Percentiles rank a stretch among this genome's conserved stretches.
These are phyloP conservation scores for Cicer chorassanicum DNA, from an alignment of 306 rosid species.

Conservation along the genomic window DNA sequence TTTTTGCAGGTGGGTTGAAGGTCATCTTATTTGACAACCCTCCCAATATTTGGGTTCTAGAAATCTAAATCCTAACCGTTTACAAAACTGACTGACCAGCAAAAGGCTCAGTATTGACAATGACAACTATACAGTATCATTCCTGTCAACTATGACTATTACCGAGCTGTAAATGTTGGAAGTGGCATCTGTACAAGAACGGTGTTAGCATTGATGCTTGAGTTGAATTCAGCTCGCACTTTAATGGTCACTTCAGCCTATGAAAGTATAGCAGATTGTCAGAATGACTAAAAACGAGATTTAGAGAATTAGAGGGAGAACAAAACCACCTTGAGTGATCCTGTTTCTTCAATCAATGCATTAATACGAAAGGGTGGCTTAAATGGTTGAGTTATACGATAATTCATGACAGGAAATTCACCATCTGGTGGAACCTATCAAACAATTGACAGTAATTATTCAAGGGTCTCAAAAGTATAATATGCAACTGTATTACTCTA, in stretches of 20 bases:
- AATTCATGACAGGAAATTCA: conserved; percentile 96
- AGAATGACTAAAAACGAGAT: conserved; percentile 34
- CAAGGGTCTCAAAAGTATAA: conserved; percentile 25
- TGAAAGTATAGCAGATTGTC: conserved; percentile 33
- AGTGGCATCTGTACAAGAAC: conserved; percentile 80
- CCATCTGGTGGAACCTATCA: conserved; percentile 87
- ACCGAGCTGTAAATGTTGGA: conserved; percentile 83
- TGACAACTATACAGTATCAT: conserved; percentile 4
- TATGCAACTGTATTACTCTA: conserved; percentile 7
- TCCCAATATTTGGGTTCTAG: conserved; percentile 24
- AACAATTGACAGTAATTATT: conserved; percentile 37
- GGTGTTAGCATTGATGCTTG: conserved; percentile 71
- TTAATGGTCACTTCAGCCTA: conserved; percentile 89
- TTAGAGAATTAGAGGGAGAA: conserved; percentile 19
- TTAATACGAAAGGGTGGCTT: conserved; percentile 87
- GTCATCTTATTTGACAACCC: background rate
- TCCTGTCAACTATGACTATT: conserved; percentile 34
- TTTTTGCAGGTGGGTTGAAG: conserved; percentile 6
- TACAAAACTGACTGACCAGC: conserved; percentile 3
- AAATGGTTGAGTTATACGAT: conserved; percentile 87
- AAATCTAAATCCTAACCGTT: conserved; percentile 1
- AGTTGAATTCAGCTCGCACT: conserved; percentile 78
- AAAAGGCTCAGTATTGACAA: conserved; percentile 12
- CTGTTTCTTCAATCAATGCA: conserved; percentile 86
- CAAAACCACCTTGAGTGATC: conserved; percentile 69